Conservation (phyloP, 2,329 filamentous ascomycete species). For the Nigrospora oryzae region DNA sequence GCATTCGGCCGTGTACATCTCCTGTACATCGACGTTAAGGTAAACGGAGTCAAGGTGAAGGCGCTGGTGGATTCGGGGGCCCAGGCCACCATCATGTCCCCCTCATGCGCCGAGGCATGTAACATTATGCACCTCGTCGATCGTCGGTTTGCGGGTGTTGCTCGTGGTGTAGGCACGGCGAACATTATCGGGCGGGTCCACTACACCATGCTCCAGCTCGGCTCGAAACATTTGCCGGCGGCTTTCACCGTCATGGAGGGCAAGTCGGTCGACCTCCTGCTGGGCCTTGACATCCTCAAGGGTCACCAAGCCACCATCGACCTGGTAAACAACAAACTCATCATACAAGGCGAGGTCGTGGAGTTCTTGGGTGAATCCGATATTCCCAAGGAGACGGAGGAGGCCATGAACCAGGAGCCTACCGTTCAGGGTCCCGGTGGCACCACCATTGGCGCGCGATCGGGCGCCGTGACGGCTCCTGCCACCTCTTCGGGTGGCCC, state of each 20-base stretch:
- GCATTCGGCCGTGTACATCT: slow-evolving; percentile 93
- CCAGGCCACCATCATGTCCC: slow-evolving; percentile 98
- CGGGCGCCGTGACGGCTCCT: slow-evolving; percentile 63
- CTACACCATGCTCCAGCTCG: slow-evolving; percentile 90
- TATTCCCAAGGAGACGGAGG: slow-evolving; percentile 77
- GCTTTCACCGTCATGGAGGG: slow-evolving; percentile 99
- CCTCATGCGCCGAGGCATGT: slow-evolving; percentile 80
- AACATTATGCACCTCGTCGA: slow-evolving; percentile 96
- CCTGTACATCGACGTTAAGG: slow-evolving; percentile 92
- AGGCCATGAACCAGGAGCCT: slow-evolving; percentile 68
- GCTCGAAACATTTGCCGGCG: slow-evolving; percentile 77
- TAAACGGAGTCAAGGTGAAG: slow-evolving; percentile 88
- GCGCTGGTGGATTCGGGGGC: slow-evolving; percentile 96
- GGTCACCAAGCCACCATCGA: slow-evolving; percentile 92
- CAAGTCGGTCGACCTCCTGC: slow-evolving; percentile 85
- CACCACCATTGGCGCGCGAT: slow-evolving; percentile 77
- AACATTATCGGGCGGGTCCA: slow-evolving; percentile 93
- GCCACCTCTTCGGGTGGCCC: slow-evolving; percentile 18
- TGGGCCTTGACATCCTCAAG: slow-evolving; percentile 95
- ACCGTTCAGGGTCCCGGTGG: slow-evolving; percentile 78
- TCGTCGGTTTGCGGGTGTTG: slow-evolving; percentile 82
- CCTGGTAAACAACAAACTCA: slow-evolving; percentile 71
- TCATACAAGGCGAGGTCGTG: slow-evolving; percentile 83
- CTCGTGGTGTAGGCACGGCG: slow-evolving; percentile 88
- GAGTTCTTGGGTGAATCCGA: slow-evolving; percentile 88